Percentiles rank a stretch among this genome's conserved stretches.
Evolutionary conservation across 345 rosid species (phyloP).

Genomic region (Durio zibethinus): DNA sequence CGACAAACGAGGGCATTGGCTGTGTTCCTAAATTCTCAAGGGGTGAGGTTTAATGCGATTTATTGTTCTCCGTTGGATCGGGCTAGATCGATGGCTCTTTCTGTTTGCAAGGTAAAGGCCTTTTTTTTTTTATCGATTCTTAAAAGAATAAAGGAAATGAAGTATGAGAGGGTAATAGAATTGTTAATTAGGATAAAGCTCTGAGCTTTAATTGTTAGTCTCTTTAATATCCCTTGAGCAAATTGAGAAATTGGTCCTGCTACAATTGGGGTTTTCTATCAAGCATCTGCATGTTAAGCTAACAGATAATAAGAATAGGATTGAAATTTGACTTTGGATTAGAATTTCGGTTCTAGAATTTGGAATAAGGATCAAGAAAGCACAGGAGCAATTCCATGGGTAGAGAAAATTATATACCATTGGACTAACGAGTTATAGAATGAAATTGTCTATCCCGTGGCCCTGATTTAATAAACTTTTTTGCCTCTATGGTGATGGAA

Average conservation of each 20-base stretch:
- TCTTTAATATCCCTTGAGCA: background rate
- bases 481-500: background rate
- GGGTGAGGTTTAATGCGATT: conserved; percentile 64
- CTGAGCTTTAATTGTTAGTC: background rate
- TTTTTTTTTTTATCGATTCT: background rate
- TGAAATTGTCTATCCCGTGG: background rate
- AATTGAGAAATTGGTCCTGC: background rate
- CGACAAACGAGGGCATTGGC: conserved; percentile 94
- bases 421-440: background rate
- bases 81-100: conserved; percentile 73
- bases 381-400: background rate
- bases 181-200: background rate
- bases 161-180: background rate
- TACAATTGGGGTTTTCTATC: background rate
- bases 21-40: conserved; percentile 74
- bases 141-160: background rate
- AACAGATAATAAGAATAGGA: background rate
- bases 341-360: background rate
- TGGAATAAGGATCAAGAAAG: background rate
- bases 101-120: conserved; percentile 67
- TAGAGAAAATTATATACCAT: background rate
- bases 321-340: background rate
- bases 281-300: background rate
- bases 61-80: conserved; percentile 80
- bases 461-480: background rate